Evolutionary conservation across 805 yeast genomes (phyloP).

Genomic region (Cyberlindnera suaveolens): DNA sequence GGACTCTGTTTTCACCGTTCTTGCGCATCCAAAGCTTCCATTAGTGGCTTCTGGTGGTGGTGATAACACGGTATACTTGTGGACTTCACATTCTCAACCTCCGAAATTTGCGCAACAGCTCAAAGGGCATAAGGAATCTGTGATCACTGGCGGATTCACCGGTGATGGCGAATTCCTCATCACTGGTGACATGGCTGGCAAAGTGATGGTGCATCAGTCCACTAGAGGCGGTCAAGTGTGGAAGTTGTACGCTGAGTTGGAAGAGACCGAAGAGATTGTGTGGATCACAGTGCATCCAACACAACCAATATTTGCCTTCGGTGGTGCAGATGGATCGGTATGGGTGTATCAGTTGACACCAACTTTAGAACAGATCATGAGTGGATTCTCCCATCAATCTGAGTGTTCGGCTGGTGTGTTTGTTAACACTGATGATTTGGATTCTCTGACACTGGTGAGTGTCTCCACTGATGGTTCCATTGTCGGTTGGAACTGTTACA

Average conservation of each 20-base stretch:
- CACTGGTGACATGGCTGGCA: constrained; percentile 95
- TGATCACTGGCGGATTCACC: constrained; percentile 78
- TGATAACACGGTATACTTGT: constrained; percentile 79
- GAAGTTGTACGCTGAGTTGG: constrained; percentile 62
- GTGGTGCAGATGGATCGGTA: constrained; percentile 87
- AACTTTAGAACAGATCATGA: constrained; percentile 61
- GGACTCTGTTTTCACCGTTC: constrained; percentile 81
- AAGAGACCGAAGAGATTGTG: constrained; percentile 85
- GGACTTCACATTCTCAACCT: constrained; percentile 89
- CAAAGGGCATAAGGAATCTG: constrained; percentile 82
- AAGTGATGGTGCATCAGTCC: constrained; percentile 65
- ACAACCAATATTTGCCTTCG: constrained; percentile 81
- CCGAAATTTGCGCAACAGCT: constrained; percentile 74
- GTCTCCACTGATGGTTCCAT: constrained; percentile 81
- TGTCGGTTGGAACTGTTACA: constrained; percentile 85
- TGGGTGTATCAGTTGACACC: constrained; percentile 80
- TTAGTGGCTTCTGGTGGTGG: constrained; percentile 93
- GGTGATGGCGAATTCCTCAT: constrained; percentile 73
- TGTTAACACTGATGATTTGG: constrained; percentile 51
- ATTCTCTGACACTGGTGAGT: constrained; percentile 60
- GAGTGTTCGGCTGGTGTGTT: constrained; percentile 82
- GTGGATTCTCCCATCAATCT: constrained; percentile 73
- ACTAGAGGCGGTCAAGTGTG: constrained; percentile 78
- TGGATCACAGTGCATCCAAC: constrained; percentile 81
- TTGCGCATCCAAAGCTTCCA: constrained; percentile 80